Evolutionary conservation across 2,329 filamentous ascomycete species (phyloP).

Genomic region (Xenoacremonium recifei): DNA sequence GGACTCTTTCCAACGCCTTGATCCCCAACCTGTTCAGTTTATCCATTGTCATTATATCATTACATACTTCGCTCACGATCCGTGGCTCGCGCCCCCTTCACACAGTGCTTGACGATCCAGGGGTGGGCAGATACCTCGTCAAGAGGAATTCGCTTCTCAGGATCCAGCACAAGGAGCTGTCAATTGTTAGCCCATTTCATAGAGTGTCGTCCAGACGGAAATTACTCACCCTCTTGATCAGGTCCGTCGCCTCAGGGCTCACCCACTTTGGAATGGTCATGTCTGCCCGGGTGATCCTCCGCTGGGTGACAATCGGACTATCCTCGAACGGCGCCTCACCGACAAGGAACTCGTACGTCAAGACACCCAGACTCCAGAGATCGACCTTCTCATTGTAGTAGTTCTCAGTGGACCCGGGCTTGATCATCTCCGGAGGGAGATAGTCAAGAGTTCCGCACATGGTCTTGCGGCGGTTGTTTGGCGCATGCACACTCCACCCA

Average conservation of each 20-base stretch:
- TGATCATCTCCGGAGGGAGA: conserved; percentile 96
- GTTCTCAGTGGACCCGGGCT: conserved; percentile 75
- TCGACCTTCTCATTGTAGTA: conserved; percentile 96
- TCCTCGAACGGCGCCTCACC: conserved; percentile 98
- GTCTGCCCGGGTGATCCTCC: conserved; percentile 82
- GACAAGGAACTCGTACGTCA: conserved; percentile 95
- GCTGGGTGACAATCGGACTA: conserved; percentile 89
- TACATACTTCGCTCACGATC: conserved; percentile 46
- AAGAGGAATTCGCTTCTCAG: conserved; percentile 86
- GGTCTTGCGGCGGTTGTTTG: conserved; percentile 88
- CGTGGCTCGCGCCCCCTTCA: conserved; percentile 56
- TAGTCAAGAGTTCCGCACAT: conserved; percentile 98
- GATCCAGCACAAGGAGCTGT: conserved; percentile 84
- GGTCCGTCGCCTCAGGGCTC: conserved; percentile 82
- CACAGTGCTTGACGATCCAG: conserved; percentile 96
- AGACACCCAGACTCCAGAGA: conserved; percentile 89
- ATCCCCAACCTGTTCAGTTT: conserved; percentile 14
- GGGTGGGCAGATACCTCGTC: conserved; percentile 88
- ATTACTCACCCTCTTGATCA: conserved; percentile 79
- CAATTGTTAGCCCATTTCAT: conserved; percentile 20
- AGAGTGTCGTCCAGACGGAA: background rate
- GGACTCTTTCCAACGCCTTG: conserved; percentile 15
- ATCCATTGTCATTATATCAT: conserved; percentile 18
- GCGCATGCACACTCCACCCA: conserved; percentile 96
- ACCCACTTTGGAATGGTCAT: conserved; percentile 92